phyloP scores from a whole-genome alignment of 208 protist genomes.

The Leptomonas seymouri region DNA sequence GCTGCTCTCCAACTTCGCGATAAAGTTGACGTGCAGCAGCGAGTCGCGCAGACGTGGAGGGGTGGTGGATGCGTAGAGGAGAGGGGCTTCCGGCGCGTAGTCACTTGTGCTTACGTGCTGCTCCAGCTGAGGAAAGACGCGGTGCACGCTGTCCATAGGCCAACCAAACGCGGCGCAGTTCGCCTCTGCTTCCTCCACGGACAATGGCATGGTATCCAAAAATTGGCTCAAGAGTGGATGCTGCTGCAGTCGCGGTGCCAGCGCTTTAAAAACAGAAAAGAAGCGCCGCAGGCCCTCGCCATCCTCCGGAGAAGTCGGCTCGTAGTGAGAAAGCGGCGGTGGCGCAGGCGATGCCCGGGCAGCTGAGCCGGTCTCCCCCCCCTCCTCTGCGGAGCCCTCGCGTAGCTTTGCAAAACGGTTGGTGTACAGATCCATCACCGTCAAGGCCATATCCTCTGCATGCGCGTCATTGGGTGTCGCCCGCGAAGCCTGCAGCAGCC shows the following conservation, averaged over 20 bases:
- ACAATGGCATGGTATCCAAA: conserved; percentile 43
- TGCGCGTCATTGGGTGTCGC: conserved; percentile 71
- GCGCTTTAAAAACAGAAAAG: conserved; percentile 39
- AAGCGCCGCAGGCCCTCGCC: conserved; percentile 37
- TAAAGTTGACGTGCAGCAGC: conserved; percentile 57
- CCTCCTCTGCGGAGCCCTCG: conserved; percentile 11
- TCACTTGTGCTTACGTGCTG: conserved; percentile 12
- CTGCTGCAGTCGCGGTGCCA: conserved; percentile 39
- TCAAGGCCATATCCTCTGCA: conserved; percentile 79
- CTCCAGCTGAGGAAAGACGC: conserved; percentile 77
- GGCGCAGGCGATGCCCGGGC: neutral
- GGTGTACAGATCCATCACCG: conserved; percentile 69
- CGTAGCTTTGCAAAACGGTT: conserved; percentile 30
- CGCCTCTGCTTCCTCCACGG: neutral
- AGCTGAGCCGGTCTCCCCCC: neutral
- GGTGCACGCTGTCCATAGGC: conserved; percentile 56
- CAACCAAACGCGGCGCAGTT: conserved; percentile 27
- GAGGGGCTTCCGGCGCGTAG: neutral
- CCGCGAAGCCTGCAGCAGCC: conserved; percentile 67
- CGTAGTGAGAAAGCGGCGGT: neutral
- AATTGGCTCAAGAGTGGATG: conserved; percentile 46
- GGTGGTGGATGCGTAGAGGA: neutral
- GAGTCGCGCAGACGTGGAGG: conserved; percentile 72
- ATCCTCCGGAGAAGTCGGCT: conserved; percentile 7
- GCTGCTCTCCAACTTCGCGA: conserved; percentile 49